phyloP scores from a whole-genome alignment of 1,284 basidiomycete species.

The Albatrellus sp. region DNA sequence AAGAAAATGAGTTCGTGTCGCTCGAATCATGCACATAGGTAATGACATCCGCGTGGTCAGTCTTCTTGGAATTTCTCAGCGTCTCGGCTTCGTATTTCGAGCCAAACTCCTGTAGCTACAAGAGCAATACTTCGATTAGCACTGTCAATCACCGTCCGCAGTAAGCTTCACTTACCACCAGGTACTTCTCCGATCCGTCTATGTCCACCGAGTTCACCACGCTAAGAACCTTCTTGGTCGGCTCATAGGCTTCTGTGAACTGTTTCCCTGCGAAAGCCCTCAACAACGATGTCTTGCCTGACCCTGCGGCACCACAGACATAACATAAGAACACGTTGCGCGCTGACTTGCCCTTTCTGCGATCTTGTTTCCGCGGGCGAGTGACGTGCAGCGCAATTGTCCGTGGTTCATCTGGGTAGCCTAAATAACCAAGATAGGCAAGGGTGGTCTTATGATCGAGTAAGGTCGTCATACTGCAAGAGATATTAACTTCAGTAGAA shows the following conservation, averaged over 20 bases:
- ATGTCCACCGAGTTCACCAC: constrained; percentile 96
- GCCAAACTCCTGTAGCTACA: constrained; percentile 91
- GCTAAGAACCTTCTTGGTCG: constrained; percentile 80
- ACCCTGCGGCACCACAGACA: constrained; percentile 91
- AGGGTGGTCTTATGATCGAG: constrained; percentile 87
- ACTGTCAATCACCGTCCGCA: neutral
- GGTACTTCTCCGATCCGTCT: constrained; percentile 89
- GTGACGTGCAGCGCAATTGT: constrained; percentile 77
- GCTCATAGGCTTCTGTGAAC: constrained; percentile 61
- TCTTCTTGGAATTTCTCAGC: constrained; percentile 81
- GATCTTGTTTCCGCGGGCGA: constrained; percentile 72
- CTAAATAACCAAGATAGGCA: constrained; percentile 92
- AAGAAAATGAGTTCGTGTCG: constrained; percentile 97
- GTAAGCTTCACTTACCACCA: constrained; percentile 59
- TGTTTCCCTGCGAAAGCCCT: constrained; percentile 79
- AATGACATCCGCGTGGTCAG: constrained; percentile 87
- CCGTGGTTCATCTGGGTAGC: constrained; percentile 65
- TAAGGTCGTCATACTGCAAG: constrained; percentile 87
- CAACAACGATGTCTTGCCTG: constrained; percentile 86
- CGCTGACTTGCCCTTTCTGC: constrained; percentile 77
- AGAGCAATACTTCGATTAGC: constrained; percentile 2
- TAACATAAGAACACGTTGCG: constrained; percentile 89
- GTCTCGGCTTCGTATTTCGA: constrained; percentile 90
- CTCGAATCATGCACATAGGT: constrained; percentile 96
- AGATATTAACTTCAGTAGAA: neutral